These are phyloP conservation scores for Candida krabiensis DNA, from an alignment of 805 yeast species.

Conservation along the genomic window DNA sequence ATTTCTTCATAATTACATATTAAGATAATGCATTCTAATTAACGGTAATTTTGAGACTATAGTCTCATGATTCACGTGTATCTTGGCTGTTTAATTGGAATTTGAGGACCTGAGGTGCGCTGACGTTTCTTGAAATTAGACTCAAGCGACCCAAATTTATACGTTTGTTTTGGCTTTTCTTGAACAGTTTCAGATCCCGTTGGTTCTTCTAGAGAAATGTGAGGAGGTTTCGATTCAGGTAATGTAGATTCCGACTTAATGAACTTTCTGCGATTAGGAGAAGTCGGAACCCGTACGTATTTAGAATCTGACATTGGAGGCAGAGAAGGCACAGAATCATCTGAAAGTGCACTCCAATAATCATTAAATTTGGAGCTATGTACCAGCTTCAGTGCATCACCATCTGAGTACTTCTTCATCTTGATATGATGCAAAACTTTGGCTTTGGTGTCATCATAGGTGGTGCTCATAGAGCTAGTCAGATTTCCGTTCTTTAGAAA, in stretches of 20 bases:
- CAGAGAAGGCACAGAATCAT: neutral
- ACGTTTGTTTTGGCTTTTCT: neutral
- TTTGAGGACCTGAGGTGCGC: constrained; percentile 1
- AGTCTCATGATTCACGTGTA: neutral
- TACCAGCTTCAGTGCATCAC: constrained; percentile 3
- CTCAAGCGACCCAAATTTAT: constrained; percentile 1
- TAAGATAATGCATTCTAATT: too few relatives aligned
- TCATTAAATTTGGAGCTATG: constrained; percentile 1
- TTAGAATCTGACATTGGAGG: neutral
- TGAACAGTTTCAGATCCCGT: neutral
- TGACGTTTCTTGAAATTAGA: constrained; percentile 8
- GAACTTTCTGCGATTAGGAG: constrained; percentile 6
- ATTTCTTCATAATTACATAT: too few relatives aligned
- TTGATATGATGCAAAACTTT: constrained; percentile 1
- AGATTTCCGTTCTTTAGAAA: constrained; percentile 19
- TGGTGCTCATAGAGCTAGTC: constrained; percentile 11
- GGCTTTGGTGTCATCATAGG: constrained; percentile 7
- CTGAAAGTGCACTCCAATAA: constrained; percentile 1
- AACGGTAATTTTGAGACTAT: neutral
- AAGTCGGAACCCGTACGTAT: neutral
- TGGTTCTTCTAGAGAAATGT: neutral
- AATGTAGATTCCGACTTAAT: constrained; percentile 3
- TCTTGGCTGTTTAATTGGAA: constrained; percentile 13
- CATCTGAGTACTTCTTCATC: neutral
- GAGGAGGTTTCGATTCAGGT: neutral